Conservation (phyloP, 139 green algal species). For the Zygnema circumcarinatum region DNA sequence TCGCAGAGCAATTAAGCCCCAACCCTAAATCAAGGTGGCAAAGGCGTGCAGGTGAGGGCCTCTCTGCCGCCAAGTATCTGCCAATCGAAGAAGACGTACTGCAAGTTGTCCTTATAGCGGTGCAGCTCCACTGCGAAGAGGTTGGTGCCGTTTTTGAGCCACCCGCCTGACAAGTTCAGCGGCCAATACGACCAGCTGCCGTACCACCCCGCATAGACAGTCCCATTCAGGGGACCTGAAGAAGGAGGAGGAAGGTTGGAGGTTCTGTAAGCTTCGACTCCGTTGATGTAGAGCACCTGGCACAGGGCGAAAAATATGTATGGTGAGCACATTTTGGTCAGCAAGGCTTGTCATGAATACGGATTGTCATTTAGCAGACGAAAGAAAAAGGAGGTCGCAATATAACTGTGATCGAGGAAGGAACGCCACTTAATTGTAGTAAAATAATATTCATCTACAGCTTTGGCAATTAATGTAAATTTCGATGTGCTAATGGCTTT, state of each 20-base stretch:
- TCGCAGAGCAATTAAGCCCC: too few species aligned
- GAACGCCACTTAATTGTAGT: neutral
- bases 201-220: neutral
- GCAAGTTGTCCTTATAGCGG: neutral
- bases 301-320: neutral
- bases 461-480: neutral
- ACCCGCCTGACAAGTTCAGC: neutral
- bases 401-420: neutral
- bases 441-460: neutral
- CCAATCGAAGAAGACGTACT: conserved; percentile 21
- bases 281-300: conserved; percentile 46
- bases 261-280: neutral
- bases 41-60: neutral
- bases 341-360: too few species aligned
- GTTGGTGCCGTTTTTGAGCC: conserved; percentile 20
- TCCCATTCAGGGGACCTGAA: neutral
- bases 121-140: conserved; percentile 25
- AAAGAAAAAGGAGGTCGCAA: neutral
- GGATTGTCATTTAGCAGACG: too few species aligned
- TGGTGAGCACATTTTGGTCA: too few species aligned
- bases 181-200: conserved; percentile 17
- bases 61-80: neutral
- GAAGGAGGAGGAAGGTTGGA: conserved; percentile 17
- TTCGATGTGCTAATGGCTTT: too few species aligned
- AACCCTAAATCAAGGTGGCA: neutral